phyloP scores from a whole-genome alignment of 305 asterid species.

The Caryopteris hybrid region DNA sequence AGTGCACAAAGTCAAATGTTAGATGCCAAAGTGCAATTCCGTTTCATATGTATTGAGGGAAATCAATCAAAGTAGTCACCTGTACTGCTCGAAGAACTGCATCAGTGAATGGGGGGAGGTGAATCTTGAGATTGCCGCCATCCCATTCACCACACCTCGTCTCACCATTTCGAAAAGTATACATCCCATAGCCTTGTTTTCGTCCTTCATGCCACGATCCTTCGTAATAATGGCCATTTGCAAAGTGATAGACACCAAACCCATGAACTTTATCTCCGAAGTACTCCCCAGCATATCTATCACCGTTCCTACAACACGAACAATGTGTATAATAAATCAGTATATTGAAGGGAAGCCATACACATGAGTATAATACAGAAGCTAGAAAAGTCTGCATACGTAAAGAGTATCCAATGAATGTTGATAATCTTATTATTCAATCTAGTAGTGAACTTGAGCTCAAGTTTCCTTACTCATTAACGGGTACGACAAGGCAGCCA shows the following conservation, averaged over 20 bases:
- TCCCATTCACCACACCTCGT: conserved; percentile 84
- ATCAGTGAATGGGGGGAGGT: conserved; percentile 38
- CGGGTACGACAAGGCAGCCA: conserved; percentile 7
- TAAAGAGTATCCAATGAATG: conserved; percentile 14
- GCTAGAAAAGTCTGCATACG: not conserved
- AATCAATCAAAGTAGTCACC: conserved; percentile 30
- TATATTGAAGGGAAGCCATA: not conserved
- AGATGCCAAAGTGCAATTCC: too few species aligned
- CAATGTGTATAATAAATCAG: not conserved
- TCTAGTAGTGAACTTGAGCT: not conserved
- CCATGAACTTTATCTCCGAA: conserved; percentile 91
- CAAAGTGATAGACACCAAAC: conserved; percentile 80
- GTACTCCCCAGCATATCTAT: conserved; percentile 79
- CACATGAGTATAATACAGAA: not conserved
- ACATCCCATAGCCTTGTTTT: conserved; percentile 81
- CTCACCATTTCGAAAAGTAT: conserved; percentile 73
- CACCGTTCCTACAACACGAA: conserved; percentile 61
- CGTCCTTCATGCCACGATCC: conserved; percentile 99
- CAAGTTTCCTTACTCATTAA: conserved; percentile 17
- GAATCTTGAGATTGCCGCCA: conserved; percentile 50
- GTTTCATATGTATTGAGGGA: too few species aligned
- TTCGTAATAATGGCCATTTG: conserved; percentile 77
- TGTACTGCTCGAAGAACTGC: conserved; percentile 65
- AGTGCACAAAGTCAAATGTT: too few species aligned
- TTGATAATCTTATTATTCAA: not conserved